Base-by-base conservation (phyloP, 192 early-diverging fungal genomes). In the Dissophora ornata region DNA sequence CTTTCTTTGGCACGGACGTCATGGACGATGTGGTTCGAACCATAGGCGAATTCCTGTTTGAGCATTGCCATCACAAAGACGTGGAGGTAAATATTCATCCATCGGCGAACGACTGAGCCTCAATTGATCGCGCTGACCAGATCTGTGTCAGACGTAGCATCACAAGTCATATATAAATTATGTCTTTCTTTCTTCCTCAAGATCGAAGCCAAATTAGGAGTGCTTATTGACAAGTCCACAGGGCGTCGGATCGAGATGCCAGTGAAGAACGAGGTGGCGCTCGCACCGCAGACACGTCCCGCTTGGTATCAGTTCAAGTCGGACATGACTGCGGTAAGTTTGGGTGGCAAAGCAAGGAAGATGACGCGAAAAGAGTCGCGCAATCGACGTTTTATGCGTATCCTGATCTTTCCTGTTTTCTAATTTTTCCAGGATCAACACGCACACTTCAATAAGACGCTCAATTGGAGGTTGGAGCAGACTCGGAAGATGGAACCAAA, bases 151-250 rank as follows among this genome's bases (percentile, higher is more conserved):
- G 10, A 26, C 7, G 1, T n/a, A 41, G 38, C 18, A 32, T 41
- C 26, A 22, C 45, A n/a, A 47, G n/a, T n/a, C n/a, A n/a, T n/a
- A n/a, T n/a, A n/a, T 21, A 19, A 4, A 7, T 9, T 47, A 7
- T 9, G 13, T 22, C 16, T 32, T 42, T 49, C 11, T 34, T n/a
- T 38, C 32, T 12, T 18, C 25, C 15, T 64, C n/a, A 46, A 95
- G 90, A 95, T 97, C 64, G 96, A 97, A 74, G 94, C 92, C n/a
- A 97, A 97, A 79, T 82, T 97, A 11, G 96, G 96, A 8, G 57
- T 87, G 41, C 74, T 97, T 21, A 69, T 94, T 7, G 91, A 94
- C 61, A 92, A 88, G 55, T 71, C 67, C 15, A 89, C 86, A 1
- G 64, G 82, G 0, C 58, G 82, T 49, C 85, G 94, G 26, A 68